These are phyloP conservation scores for Plasmodium relictum DNA, from an alignment of 169 alveolate species.

Conservation along the genomic window DNA sequence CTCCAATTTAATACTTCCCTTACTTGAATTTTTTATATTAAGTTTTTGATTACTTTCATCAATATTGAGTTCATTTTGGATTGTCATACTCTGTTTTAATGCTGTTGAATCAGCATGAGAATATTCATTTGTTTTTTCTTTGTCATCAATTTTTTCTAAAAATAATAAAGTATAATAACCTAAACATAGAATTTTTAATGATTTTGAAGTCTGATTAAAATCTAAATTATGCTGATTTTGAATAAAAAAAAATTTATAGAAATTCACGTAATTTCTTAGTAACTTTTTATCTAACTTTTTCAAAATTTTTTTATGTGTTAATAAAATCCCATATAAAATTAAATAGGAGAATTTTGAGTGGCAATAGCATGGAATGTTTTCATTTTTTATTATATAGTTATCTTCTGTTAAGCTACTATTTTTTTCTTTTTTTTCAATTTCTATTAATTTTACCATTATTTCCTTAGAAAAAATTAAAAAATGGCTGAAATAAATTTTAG, in stretches of 20 bases:
- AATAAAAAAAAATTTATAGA: constrained; percentile 45
- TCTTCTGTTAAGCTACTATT: constrained; percentile 2
- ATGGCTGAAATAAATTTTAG: constrained; percentile 14
- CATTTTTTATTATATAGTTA: constrained; percentile 6
- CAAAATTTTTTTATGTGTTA: constrained; percentile 56
- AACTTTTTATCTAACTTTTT: constrained; percentile 46
- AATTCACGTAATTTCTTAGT: constrained; percentile 29
- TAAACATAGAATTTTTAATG: constrained; percentile 48
- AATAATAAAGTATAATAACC: constrained; percentile 62
- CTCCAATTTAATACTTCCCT: background rate
- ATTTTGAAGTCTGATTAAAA: constrained; percentile 32
- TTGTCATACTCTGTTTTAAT: background rate
- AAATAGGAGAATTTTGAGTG: constrained; percentile 17
- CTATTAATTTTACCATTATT: constrained; percentile 41
- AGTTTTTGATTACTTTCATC: background rate
- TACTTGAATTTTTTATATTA: background rate
- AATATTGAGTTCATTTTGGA: background rate
- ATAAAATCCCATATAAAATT: constrained; percentile 47
- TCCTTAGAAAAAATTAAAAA: constrained; percentile 57
- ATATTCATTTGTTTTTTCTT: background rate
- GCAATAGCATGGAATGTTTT: constrained; percentile 1
- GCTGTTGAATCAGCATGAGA: background rate
- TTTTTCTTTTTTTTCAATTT: background rate
- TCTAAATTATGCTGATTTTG: constrained; percentile 37
- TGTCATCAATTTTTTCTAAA: constrained; percentile 18